Evolutionary conservation across 108 stramenopile genomes (phyloP), one percentile per base, ranked within the genome.

Genomic region (Fistulifera pelliculosa): DNA sequence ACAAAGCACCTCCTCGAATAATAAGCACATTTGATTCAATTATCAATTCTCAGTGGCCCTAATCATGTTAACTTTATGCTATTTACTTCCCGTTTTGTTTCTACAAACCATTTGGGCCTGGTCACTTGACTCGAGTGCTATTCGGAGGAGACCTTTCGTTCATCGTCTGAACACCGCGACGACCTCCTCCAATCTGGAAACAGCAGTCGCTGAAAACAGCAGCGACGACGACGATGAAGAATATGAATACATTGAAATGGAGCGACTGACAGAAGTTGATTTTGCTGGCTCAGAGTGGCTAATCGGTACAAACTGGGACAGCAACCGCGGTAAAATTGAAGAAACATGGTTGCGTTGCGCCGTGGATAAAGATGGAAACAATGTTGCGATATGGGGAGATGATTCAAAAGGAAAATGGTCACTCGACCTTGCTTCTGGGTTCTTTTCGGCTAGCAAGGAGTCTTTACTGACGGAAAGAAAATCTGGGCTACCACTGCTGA

Each of bases 401-500:
- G 60, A 63, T 13, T 48, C 71, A 6, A 47, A 75, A 52, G 90
- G 90, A 17, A 85, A 61, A 45, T 92, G 90, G 86, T 64, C 47
- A 27, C 58, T 92, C 24, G 90, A 92, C 59, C 70, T 66, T 14
- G 80, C 82, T 0, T 74, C 68, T 22, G 85, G 87, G 56, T 88
- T 81, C 58, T 73, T 92, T 57, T 76, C 69, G 21, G 69, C 88
- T 19, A 68, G 70, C 19, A 83, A 81, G 43, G 80, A 85, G 43
- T 42, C 52, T 14, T 66, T 60, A 18, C 64, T 79, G n/a, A 70
- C 66, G 23, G 90, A 12, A 87, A 87, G 57, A 54, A 74, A 40
- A 83, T 88, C 61, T 92, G 84, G 83, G 84, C 86, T 22, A 72
- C 79, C 35, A 70, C 66, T 2, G 74, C 83, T 23, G 85, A 86